Percentiles rank a stretch among this genome's conserved stretches.
Conservation (phyloP, 2,329 filamentous ascomycete species). For the Hypoxylon sp. region DNA sequence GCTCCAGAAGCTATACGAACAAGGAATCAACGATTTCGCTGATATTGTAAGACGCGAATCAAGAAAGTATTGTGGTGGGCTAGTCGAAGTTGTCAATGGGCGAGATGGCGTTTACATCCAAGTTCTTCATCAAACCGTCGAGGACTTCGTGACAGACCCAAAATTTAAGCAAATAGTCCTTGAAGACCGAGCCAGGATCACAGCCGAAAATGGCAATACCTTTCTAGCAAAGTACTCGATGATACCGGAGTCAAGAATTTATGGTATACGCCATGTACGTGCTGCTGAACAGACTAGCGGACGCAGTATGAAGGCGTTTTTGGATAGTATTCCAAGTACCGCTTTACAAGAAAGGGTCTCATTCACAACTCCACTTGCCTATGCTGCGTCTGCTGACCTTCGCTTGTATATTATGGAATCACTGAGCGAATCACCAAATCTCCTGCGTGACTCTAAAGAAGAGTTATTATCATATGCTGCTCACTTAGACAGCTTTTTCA, state of each 20-base stretch:
- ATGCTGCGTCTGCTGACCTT: conserved; percentile 21
- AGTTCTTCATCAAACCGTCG: conserved; percentile 41
- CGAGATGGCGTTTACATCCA: conserved; percentile 15
- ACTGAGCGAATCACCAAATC: conserved; percentile 7
- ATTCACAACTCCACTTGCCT: conserved; percentile 12
- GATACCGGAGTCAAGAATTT: not conserved
- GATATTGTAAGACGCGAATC: not conserved
- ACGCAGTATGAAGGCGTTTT: conserved; percentile 33
- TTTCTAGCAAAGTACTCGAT: conserved; percentile 28
- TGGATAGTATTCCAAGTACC: conserved; percentile 17
- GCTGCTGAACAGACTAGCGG: conserved; percentile 26
- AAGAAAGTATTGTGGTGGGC: conserved; percentile 26
- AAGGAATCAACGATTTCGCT: not conserved
- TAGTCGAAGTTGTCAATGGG: conserved; percentile 21
- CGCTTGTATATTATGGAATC: conserved; percentile 30
- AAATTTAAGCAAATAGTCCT: conserved; percentile 32
- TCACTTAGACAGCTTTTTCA: not conserved
- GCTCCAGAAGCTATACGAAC: not conserved
- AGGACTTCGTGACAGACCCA: conserved; percentile 32
- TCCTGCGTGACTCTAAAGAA: conserved; percentile 11
- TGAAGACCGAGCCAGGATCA: conserved; percentile 23
- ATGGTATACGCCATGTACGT: not conserved
- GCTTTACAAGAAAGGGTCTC: not conserved
- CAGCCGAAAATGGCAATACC: conserved; percentile 28
- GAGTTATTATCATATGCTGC: not conserved